These are phyloP conservation scores for Pueraria montana DNA, from an alignment of 306 rosid species.

Conservation along the genomic window DNA sequence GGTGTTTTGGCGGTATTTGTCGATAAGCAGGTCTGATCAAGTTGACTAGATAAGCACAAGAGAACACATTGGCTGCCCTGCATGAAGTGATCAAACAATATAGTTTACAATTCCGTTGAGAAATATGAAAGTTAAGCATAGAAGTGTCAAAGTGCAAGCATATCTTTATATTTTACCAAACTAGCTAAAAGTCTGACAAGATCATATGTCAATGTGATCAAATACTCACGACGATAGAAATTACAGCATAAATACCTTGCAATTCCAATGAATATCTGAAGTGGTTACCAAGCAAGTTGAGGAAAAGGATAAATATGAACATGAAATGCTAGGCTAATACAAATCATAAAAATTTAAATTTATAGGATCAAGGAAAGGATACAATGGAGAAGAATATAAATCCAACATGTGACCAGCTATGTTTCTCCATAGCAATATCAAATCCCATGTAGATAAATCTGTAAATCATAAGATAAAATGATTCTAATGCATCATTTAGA, in stretches of 20 bases:
- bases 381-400: conserved; percentile 87
- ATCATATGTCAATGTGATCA: conserved; percentile 17
- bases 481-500: conserved; percentile 23
- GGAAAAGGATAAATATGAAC: conserved; percentile 59
- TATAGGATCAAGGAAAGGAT: conserved; percentile 61
- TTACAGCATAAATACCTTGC: conserved; percentile 69
- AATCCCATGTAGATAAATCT: conserved; percentile 92
- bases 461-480: conserved; percentile 47
- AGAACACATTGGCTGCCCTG: conserved; percentile 85
- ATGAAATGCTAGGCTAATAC: conserved; percentile 27
- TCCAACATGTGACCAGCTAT: conserved; percentile 91
- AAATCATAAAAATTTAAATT: conserved; percentile 36
- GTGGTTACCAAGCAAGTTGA: conserved; percentile 53
- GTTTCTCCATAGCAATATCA: conserved; percentile 83
- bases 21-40: conserved; percentile 70
- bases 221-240: conserved; percentile 5
- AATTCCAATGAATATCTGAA: conserved; percentile 72
- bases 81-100: conserved; percentile 42
- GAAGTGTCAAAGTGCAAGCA: background rate
- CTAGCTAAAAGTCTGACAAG: conserved; percentile 16
- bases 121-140: conserved; percentile 6
- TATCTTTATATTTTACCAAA: background rate
- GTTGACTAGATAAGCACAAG: conserved; percentile 79
- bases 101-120: background rate
- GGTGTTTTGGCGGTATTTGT: conserved; percentile 72